These are phyloP conservation scores for Corinectria fuckeliana DNA, from an alignment of 2,329 filamentous ascomycete genomes.

Conservation along the genomic window DNA sequence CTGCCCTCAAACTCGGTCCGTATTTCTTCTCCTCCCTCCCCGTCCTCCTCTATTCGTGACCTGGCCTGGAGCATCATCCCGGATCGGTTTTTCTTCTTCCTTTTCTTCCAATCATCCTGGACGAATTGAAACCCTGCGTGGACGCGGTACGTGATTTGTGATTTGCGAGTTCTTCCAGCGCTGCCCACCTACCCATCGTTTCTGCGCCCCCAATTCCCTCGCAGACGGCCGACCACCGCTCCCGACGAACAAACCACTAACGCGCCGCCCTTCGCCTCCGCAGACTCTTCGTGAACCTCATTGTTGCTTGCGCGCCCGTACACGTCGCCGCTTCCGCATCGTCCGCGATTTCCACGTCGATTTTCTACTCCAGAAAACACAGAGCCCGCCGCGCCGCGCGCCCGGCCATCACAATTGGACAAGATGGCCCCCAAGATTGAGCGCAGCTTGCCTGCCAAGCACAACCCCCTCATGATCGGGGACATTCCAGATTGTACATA, in stretches of 20 bases:
- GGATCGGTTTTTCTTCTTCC: constrained; percentile 7
- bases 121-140: constrained; percentile 35
- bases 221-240: constrained; percentile 10
- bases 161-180: constrained; percentile 14
- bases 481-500: constrained; percentile 67
- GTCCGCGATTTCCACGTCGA: constrained; percentile 26
- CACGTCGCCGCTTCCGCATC: constrained; percentile 4
- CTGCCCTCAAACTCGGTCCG: constrained; percentile 27
- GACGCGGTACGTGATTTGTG: constrained; percentile 37
- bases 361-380: constrained; percentile 22
- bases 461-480: constrained; percentile 71
- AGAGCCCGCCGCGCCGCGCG: constrained; percentile 32
- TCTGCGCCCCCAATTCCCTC: background rate
- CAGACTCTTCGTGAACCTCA: constrained; percentile 16
- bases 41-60: constrained; percentile 12
- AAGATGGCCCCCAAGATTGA: constrained; percentile 46
- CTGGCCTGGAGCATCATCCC: constrained; percentile 24
- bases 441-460: constrained; percentile 63
- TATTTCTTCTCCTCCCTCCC: constrained; percentile 22
- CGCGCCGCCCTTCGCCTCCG: constrained; percentile 14
- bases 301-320: constrained; percentile 23
- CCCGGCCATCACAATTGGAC: constrained; percentile 28
- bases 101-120: constrained; percentile 10
- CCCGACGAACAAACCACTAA: constrained; percentile 27
- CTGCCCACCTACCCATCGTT: background rate